Percentiles rank a stretch among this genome's conserved stretches.
Evolutionary conservation across 108 stramenopile species (phyloP).

Genomic region (Skeletonema costatum): DNA sequence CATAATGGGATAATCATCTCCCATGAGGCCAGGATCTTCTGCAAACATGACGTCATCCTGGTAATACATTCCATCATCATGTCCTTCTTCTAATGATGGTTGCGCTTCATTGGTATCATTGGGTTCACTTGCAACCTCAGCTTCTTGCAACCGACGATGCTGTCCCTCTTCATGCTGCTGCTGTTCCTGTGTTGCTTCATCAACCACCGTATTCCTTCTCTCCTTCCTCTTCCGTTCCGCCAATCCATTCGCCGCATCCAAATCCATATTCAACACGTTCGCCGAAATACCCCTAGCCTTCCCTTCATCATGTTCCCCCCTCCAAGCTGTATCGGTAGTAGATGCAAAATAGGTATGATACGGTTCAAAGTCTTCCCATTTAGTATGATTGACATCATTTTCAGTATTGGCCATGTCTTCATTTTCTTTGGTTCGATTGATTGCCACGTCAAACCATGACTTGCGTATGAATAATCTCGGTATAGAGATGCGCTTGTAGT

Average conservation of each 20-base stretch:
- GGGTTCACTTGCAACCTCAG: not conserved
- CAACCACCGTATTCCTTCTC: conserved; percentile 12
- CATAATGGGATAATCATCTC: conserved; percentile 6
- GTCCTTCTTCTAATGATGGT: not conserved
- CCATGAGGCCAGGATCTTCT: conserved; percentile 33
- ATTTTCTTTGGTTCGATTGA: conserved; percentile 63
- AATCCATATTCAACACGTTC: conserved; percentile 65
- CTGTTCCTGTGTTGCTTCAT: not conserved
- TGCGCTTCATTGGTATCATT: not conserved
- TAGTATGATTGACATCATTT: conserved; percentile 20
- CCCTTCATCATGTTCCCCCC: conserved; percentile 43
- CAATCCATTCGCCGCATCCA: conserved; percentile 49
- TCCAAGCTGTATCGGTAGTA: conserved; percentile 30
- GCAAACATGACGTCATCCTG: conserved; percentile 27
- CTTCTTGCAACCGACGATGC: conserved; percentile 50
- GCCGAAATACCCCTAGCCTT: conserved; percentile 64
- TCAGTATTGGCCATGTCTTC: conserved; percentile 37
- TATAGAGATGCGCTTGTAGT: conserved; percentile 63
- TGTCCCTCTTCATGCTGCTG: not conserved
- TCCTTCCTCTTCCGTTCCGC: conserved; percentile 49
- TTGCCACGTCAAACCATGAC: conserved; percentile 63
- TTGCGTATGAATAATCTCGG: conserved; percentile 72
- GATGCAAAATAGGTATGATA: conserved; percentile 85
- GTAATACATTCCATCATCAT: conserved; percentile 7
- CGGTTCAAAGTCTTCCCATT: conserved; percentile 68